A percentile compares a stretch with the other conserved stretches of the same genome.
These are phyloP conservation scores for Helotiales sp. DNA, from an alignment of 2,329 filamentous ascomycete genomes.

Conservation along the genomic window DNA sequence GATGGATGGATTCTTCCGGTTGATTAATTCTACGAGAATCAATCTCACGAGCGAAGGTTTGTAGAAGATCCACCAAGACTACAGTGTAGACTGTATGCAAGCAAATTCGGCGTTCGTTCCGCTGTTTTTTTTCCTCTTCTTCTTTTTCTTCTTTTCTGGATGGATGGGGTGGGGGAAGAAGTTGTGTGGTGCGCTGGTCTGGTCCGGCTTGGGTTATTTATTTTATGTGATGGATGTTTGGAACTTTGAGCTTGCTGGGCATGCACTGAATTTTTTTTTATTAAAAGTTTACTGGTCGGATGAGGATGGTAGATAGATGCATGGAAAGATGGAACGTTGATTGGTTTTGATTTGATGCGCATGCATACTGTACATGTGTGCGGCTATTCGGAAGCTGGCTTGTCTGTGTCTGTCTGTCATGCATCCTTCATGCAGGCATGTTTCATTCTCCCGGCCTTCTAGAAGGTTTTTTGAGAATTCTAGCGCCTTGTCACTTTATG, in stretches of 20 bases:
- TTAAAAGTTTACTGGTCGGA: background rate
- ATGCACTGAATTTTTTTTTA: background rate
- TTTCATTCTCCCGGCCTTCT: background rate
- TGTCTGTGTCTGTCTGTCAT: background rate
- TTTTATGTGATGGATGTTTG: too few species aligned
- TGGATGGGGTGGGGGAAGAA: background rate
- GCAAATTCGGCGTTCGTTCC: background rate
- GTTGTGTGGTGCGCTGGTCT: background rate
- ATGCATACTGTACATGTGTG: too few species aligned
- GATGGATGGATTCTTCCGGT: too few species aligned
- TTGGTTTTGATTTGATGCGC: too few species aligned
- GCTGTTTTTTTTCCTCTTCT: too few species aligned
- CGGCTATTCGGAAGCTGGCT: background rate
- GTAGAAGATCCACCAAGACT: too few species aligned
- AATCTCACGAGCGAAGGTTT: too few species aligned
- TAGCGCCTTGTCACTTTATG: background rate
- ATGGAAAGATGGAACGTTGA: too few species aligned
- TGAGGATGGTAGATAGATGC: background rate
- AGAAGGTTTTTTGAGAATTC: background rate
- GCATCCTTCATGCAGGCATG: background rate
- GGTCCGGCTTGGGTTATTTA: background rate
- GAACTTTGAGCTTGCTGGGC: too few species aligned
- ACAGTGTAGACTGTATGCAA: too few species aligned
- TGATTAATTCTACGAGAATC: too few species aligned
- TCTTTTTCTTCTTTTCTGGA: too few species aligned